Evolutionary conservation across 1,284 basidiomycete genomes (phyloP).

Genomic region (Naganishia sp.): DNA sequence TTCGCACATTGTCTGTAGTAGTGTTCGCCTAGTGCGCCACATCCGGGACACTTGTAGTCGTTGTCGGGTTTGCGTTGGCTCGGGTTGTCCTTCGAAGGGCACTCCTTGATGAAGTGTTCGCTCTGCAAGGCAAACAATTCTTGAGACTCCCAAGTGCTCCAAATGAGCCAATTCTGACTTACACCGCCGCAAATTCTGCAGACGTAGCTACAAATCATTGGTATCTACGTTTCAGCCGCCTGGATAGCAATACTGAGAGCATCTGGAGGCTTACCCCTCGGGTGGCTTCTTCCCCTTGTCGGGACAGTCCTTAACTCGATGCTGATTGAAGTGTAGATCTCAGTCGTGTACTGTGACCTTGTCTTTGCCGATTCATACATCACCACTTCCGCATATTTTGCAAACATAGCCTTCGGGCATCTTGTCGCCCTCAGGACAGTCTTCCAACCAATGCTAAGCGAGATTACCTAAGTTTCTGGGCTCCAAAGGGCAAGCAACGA

Average conservation of each 20-base stretch:
- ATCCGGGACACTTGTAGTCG: conserved; percentile 80
- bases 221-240: conserved; percentile 19
- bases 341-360: background rate
- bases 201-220: conserved; percentile 39
- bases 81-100: conserved; percentile 67
- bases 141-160: conserved; percentile 1
- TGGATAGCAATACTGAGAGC: conserved; percentile 35
- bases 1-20: conserved; percentile 73
- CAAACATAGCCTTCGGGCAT: conserved; percentile 81
- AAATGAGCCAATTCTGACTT: conserved; percentile 23
- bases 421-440: conserved; percentile 55
- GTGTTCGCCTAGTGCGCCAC: conserved; percentile 73
- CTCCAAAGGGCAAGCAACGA: background rate
- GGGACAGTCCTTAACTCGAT: conserved; percentile 53
- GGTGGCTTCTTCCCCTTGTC: conserved; percentile 37
- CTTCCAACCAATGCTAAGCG: conserved; percentile 60
- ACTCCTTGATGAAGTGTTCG: conserved; percentile 82
- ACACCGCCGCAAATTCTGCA: conserved; percentile 49
- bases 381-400: conserved; percentile 68
- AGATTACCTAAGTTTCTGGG: conserved; percentile 1
- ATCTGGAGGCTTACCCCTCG: conserved; percentile 27
- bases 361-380: conserved; percentile 41
- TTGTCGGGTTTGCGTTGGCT: conserved; percentile 49
- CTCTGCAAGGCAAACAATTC: conserved; percentile 54
- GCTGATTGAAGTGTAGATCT: conserved; percentile 37